phyloP scores from a whole-genome alignment of 352 stramenopile genomes.

The Phytophthora syringae region DNA sequence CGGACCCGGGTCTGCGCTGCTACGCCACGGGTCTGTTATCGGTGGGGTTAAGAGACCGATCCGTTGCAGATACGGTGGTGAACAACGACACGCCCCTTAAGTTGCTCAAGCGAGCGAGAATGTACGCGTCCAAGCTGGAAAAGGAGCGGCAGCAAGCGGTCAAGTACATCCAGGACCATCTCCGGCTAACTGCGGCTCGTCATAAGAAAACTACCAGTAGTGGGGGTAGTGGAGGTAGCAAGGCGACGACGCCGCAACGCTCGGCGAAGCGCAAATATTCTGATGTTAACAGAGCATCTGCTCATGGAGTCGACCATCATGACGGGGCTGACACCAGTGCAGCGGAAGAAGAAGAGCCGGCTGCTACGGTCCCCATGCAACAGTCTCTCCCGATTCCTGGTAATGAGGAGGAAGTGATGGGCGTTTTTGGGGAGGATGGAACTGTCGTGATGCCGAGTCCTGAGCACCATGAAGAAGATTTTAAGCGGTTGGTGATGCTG shows the following conservation, averaged over 20 bases:
- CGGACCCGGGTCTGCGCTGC: slow-evolving; percentile 62
- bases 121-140: slow-evolving; percentile 84
- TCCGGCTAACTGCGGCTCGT: slow-evolving; percentile 41
- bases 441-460: slow-evolving; percentile 34
- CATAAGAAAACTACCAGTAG: slow-evolving; percentile 40
- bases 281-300: slow-evolving; percentile 29
- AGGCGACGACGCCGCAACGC: slow-evolving; percentile 31
- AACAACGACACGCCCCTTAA: slow-evolving; percentile 82
- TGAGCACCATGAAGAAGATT: slow-evolving; percentile 75
- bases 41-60: slow-evolving; percentile 79
- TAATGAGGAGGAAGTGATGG: slow-evolving; percentile 35
- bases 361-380: slow-evolving; percentile 21
- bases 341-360: slow-evolving; percentile 31
- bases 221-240: slow-evolving; percentile 17
- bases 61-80: slow-evolving; percentile 80
- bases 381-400: slow-evolving; percentile 25
- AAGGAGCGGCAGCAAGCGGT: slow-evolving; percentile 67
- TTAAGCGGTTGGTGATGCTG: slow-evolving; percentile 82
- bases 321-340: slow-evolving; percentile 21
- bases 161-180: slow-evolving; percentile 81
- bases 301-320: slow-evolving; percentile 26
- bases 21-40: slow-evolving; percentile 82
- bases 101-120: slow-evolving; percentile 70
- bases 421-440: slow-evolving; percentile 32
- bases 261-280: slow-evolving; percentile 58